Base-by-base conservation (phyloP, 306 rosid species). In the Crotalaria pallida region DNA sequence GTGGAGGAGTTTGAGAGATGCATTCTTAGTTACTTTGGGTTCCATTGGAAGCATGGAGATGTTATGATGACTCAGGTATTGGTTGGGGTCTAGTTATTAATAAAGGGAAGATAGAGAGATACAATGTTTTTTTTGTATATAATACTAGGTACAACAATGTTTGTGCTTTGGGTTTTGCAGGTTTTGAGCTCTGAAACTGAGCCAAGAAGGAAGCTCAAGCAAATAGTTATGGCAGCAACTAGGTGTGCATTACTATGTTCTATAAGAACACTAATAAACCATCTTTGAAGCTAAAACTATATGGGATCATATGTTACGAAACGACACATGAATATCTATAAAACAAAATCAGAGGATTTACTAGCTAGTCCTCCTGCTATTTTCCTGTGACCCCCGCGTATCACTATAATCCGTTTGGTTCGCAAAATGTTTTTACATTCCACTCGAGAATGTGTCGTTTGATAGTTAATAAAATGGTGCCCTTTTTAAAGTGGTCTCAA, bases 1-100 rank as follows among this genome's bases (percentile, higher is more conserved):
- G 92, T 94, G 40, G 99, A 95, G 79, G 99, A 95, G 82, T 91
- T 95, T 69, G 99, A 95, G 86, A 81, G 97, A 80, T 95, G 99
- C 81, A 94, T 91, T 73, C 96, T 95, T 27, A 95, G 96, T 81
- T 95, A 94, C 82, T 89, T 89, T 69, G 91, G 96, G 18, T 95
- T 91, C 73, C 99, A 95, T 76, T 95, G 99, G 99, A 84, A 78
- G 29, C 84, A 82, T 24, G 89, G 91, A 15, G 96, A 95, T 74
- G 47, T 86, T 38, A 77, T 86, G 89, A 87, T 95, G 65, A 91
- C 81, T 73, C 97, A 95, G 97, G 99, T 95, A 76, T 45, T 59
- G 11, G 31, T 27, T 27, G 7, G 11, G 24, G 41, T 27, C 58
- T 23, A 16, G 13, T 31, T 34, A 7, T 52, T 13, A 5, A 7